phyloP scores from a whole-genome alignment of 1,139 yeast genomes.

The Barnettozyma hawaiiensis region DNA sequence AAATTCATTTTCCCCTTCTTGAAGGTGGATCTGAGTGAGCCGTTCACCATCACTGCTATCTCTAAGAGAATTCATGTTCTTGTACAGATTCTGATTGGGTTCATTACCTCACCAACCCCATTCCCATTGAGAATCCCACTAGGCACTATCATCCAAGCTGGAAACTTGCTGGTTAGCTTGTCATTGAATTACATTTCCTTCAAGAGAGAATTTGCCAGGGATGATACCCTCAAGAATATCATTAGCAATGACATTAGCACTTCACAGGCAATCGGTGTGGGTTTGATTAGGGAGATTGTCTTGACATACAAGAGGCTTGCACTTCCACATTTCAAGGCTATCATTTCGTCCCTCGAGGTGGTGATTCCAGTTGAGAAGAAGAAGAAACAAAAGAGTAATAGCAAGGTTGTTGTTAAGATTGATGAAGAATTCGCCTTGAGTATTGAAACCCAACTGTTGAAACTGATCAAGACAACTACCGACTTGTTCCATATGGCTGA shows the following conservation, averaged over 20 bases:
- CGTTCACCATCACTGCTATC: conserved; percentile 44
- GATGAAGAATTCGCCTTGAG: conserved; percentile 19
- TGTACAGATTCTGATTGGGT: conserved; percentile 39
- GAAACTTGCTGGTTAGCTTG: conserved; percentile 48
- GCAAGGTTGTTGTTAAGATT: conserved; percentile 18
- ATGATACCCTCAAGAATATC: conserved; percentile 36
- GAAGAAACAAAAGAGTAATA: conserved; percentile 12
- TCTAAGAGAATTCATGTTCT: conserved; percentile 46
- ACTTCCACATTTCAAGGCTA: conserved; percentile 43
- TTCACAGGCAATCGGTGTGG: conserved; percentile 41
- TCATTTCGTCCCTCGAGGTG: conserved; percentile 49
- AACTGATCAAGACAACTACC: conserved; percentile 22
- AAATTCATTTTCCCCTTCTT: conserved; percentile 40
- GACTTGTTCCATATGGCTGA: conserved; percentile 29
- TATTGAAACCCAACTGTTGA: conserved; percentile 27
- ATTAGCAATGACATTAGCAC: conserved; percentile 38
- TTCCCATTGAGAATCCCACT: conserved; percentile 48
- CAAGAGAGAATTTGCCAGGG: conserved; percentile 54
- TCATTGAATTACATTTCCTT: conserved; percentile 50
- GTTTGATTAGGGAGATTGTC: conserved; percentile 37
- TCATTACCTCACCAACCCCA: conserved; percentile 42
- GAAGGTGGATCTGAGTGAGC: conserved; percentile 51
- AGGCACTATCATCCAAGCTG: conserved; percentile 44
- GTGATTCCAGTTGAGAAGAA: conserved; percentile 40
- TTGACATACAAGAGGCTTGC: conserved; percentile 39